Evolutionary conservation across 73 alveolate species (phyloP).

Genomic region (Effrenium voratum): DNA sequence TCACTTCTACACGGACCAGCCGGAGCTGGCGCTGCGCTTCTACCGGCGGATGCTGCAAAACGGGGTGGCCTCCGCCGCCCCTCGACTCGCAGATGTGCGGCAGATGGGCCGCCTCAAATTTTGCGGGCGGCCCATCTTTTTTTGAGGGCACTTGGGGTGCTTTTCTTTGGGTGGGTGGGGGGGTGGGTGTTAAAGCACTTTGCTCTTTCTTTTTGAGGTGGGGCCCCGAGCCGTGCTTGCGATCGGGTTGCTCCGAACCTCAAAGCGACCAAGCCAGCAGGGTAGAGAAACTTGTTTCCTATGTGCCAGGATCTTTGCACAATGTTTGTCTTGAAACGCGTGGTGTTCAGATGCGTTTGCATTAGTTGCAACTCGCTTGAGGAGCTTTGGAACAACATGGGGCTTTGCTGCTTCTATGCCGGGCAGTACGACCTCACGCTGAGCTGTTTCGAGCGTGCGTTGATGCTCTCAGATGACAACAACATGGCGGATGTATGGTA

Average conservation of each 20-base stretch:
- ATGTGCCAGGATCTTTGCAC: too few relatives aligned
- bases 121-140: neutral
- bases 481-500: conserved; percentile 98
- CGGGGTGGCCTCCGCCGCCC: conserved; percentile 97
- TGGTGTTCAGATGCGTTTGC: neutral
- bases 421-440: conserved; percentile 99
- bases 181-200: too few relatives aligned
- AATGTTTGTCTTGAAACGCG: too few relatives aligned
- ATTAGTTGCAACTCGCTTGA: conserved; percentile 1
- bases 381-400: conserved; percentile 99
- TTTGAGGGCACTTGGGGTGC: too few relatives aligned
- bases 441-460: conserved; percentile 98
- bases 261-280: too few relatives aligned
- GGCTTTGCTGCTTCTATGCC: conserved; percentile 99
- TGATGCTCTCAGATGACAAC: conserved; percentile 97
- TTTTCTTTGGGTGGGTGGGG: too few relatives aligned
- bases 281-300: too few relatives aligned
- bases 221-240: too few relatives aligned
- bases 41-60: conserved; percentile 98
- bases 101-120: neutral
- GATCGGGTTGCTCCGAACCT: too few relatives aligned
- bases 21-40: conserved; percentile 99
- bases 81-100: neutral
- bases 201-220: too few relatives aligned
- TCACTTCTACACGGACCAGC: conserved; percentile 99